Evolutionary conservation across 306 rosid species (phyloP), one percentile per base, ranked within the genome.

Genomic region (Trichosanthes truncata): DNA sequence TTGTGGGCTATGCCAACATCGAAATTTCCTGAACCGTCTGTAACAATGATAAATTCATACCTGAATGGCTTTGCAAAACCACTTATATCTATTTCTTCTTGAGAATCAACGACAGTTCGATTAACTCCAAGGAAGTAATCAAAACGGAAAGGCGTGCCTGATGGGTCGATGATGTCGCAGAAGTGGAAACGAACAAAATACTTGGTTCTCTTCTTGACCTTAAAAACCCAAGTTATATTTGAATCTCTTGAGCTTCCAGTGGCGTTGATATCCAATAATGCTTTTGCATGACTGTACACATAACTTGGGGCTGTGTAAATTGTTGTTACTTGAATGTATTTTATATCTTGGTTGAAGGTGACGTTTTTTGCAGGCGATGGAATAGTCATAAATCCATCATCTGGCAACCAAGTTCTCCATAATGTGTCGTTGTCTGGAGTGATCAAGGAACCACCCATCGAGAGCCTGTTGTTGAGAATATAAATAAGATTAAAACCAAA

Each of bases 391-490:
- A 41, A 78, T 20, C 6, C 8, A 46, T 65, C 74, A 33, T 46
- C 81, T 17, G 81, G 81, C 13, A 61, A 20, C 81, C 81, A 78
- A 14, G 35, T 78, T 35, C 75, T 78, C 81, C 81, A 78, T 36
- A 78, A 10, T 9, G 75, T 46, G 49, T 78, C 81, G 0, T 46
- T 43, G 3, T 78, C 45, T 11, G 74, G 75, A 26, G 81, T 78
- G 69, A 61, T 29, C 49, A 17, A 3, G 4, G 6, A 6, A 48
- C 74, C 46, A 2, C 81, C 81, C 56, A 63, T 36, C n/a, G 35
- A 60, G 6, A 77, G 21, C 67, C 80, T 76, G 17, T 18, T 49
- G 1, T 49, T 15, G 7, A 49, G 55, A 15, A 17, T 49, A 49
- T 4, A 13, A 14, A 0, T 46, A 10, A 46, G 4, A 46, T 46